Conservation (phyloP, 805 yeast genomes). For the Metschnikowia borealis region DNA sequence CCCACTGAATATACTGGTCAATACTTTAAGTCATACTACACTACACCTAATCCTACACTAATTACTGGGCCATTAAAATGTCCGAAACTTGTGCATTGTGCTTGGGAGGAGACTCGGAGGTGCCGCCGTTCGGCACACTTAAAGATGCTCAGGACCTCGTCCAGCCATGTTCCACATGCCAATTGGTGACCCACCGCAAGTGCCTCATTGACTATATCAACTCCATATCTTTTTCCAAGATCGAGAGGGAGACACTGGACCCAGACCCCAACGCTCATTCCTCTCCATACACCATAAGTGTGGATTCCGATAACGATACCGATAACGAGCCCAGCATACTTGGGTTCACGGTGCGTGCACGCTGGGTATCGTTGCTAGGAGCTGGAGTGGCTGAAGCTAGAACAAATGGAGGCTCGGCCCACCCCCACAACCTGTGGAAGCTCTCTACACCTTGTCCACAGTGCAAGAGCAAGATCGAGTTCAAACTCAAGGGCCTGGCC, state of each 20-base stretch:
- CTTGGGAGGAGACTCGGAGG: constrained; percentile 35
- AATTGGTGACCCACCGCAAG: constrained; percentile 32
- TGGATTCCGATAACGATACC: neutral
- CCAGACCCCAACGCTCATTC: neutral
- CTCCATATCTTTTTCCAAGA: constrained; percentile 25
- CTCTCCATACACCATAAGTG: neutral
- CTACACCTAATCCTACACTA: too few relatives aligned
- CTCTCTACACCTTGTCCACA: constrained; percentile 38
- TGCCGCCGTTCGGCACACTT: constrained; percentile 36
- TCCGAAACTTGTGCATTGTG: constrained; percentile 33
- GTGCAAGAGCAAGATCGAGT: constrained; percentile 33
- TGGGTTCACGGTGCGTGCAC: constrained; percentile 1
- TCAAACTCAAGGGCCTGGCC: constrained; percentile 28
- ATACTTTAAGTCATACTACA: too few relatives aligned
- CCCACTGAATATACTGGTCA: too few relatives aligned
- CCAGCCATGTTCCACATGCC: constrained; percentile 37
- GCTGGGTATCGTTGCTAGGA: constrained; percentile 4
- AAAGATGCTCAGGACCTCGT: constrained; percentile 35
- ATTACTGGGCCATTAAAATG: neutral
- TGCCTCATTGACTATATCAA: constrained; percentile 42
- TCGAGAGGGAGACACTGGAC: neutral
- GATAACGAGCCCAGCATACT: constrained; percentile 4
- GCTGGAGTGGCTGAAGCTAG: neutral
- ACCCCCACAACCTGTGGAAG: neutral
- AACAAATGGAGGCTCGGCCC: neutral